Evolutionary conservation across 2,329 filamentous ascomycete species (phyloP), one percentile per base, ranked within the genome.

Genomic region (Monosporascus sp.): DNA sequence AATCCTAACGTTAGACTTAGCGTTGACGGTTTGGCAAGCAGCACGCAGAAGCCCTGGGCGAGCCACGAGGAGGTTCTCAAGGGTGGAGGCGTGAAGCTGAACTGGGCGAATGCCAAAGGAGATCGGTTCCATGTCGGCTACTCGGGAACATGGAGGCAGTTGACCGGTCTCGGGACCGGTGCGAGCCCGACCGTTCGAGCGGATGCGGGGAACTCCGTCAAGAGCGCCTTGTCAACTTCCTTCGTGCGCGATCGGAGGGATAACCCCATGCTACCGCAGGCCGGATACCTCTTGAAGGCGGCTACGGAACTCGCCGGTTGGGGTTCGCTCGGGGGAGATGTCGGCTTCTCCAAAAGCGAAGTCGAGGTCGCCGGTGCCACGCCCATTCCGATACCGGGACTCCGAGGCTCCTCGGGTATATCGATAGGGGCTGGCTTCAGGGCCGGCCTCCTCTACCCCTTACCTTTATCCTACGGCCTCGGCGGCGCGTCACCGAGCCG

Each of bases 281-380:
- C 80, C 53, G 94, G 94, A 31, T 94, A 93, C 69, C 81, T 95
- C 61, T 64, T 93, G 28, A 91, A 91, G 68, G 84, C 88, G 1
- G 77, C 85, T 24, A 82, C 88, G 28, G 93, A 97, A 66, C 70
- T 97, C n/a, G 93, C 94, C 2, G 93, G 94, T 11, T 85, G 88
- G 70, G 91, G 93, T 0, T 85, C 88, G 0, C 75, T 99, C 18
- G 83, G 82, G 57, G 94, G 94, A 40, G 94, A 97, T 63, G 91
- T 96, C 1, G 86, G 88, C n/a, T 97, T 97, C 70, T 90, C 85
- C 70, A 99, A 96, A 73, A 85, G 86, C n/a, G 92, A 97, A 69
- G 64, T 93, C 17, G 93, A 97, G 70, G 77, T 90, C 1, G 85
- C 90, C 57, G 84, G 84, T 52, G 91, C 91, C 2, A 55, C 93